Base-by-base conservation (phyloP, 2,329 filamentous ascomycete genomes). In the Zalaria obscura region DNA sequence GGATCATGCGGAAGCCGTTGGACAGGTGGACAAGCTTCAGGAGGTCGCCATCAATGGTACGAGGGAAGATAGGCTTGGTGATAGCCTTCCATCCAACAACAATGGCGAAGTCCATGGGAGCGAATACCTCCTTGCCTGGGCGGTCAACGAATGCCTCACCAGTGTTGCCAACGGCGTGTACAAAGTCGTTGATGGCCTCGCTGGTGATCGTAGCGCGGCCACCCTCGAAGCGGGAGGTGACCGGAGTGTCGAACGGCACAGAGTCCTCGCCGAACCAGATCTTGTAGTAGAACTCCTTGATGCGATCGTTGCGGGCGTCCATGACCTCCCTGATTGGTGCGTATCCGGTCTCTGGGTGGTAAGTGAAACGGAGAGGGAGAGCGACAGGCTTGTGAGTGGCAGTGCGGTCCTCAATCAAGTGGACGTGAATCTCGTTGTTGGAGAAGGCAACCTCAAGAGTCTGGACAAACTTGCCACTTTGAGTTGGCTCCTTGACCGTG, bases 251-350 rank as follows among this genome's bases (percentile, higher is more conserved):
- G 42, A 95, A 83, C 42, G 93, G 80, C 39, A 93, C 73, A 35
- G 73, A 65, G 55, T 94, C 88, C 45, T 88, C 75, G 35, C 87
- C 91, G 54, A 98, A 98, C 91, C 91, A 98, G 50, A 93, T 80
- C 52, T 80, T 80, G 78, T 93, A 98, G 73, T 98, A 98, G 62
- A 98, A 98, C 63, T 94, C 85, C 72, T 98, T 98, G 71, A 98
- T 96, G 49, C 86, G 83, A 59, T 98, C 89, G 59, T 98, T 98
- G 57, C 91, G 86, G 42, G 77, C 82, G 31, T 87, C 76, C 91
- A 98, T 98, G 48, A 96, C 83, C 63, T 98, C 91, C 47, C 82
- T 82, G 51, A 98, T 94, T 11, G 91, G 91, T n/a, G 93, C 89
- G 59, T 95, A 98, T 27, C 91, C 91, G 43, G 86, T 82, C 63